Evolutionary conservation across 495 filamentous ascomycete genomes (phyloP).

Genomic region (Chaetomium fimeti): DNA sequence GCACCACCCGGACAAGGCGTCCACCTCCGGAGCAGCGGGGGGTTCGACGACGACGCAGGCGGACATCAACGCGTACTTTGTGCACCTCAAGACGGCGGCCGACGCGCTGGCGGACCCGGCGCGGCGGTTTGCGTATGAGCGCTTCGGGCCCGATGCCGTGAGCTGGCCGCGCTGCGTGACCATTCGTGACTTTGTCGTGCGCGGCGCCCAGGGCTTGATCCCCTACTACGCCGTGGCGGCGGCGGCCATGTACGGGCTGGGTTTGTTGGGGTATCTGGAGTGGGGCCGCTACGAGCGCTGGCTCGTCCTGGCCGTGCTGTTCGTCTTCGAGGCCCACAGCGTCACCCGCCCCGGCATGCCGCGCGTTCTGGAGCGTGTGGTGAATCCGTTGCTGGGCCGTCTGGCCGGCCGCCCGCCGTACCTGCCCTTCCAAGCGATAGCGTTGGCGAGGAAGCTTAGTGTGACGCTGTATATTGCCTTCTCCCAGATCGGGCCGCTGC

Average conservation of each 20-base stretch:
- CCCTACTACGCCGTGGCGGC: slow-evolving; percentile 67
- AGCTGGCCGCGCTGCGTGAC: slow-evolving; percentile 62
- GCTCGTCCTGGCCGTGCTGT: slow-evolving; percentile 64
- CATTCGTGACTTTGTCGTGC: slow-evolving; percentile 67
- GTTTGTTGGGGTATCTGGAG: slow-evolving; percentile 75
- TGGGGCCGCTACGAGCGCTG: slow-evolving; percentile 91
- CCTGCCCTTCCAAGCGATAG: slow-evolving; percentile 83
- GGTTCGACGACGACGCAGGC: slow-evolving; percentile 17
- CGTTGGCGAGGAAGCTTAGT: slow-evolving; percentile 70
- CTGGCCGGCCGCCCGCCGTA: slow-evolving; percentile 55
- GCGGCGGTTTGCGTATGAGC: slow-evolving; percentile 87
- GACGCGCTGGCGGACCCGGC: slow-evolving; percentile 79
- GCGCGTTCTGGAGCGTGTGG: slow-evolving; percentile 52
- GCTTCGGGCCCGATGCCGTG: slow-evolving; percentile 77
- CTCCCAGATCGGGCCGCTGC: slow-evolving; percentile 71
- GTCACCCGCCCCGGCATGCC: slow-evolving; percentile 66
- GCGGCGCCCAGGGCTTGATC: slow-evolving; percentile 56
- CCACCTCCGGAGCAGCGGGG: neutral
- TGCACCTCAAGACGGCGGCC: slow-evolving; percentile 76
- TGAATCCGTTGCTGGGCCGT: slow-evolving; percentile 61
- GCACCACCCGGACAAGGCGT: slow-evolving; percentile 82
- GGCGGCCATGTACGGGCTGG: slow-evolving; percentile 62
- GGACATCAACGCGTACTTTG: slow-evolving; percentile 60
- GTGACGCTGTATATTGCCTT: slow-evolving; percentile 88
- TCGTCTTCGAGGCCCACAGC: slow-evolving; percentile 70